phyloP scores from a whole-genome alignment of 371 early-diverging fungal species.

The Lichtheimia ornata region DNA sequence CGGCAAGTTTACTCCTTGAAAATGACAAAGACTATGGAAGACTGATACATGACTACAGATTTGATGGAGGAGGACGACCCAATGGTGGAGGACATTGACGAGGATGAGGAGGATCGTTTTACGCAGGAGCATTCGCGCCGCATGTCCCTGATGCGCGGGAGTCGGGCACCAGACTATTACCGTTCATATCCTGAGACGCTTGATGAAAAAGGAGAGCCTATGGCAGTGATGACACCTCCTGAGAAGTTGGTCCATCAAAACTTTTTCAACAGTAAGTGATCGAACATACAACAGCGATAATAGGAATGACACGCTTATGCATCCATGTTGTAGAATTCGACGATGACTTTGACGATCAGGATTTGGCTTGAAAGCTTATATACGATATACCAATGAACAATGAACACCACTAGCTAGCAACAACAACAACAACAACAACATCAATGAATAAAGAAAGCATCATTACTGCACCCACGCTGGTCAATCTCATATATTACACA shows the following conservation, averaged over 20 bases:
- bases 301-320: neutral
- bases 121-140: conserved; percentile 1
- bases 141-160: conserved; percentile 1
- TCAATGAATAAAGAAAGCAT: too few species aligned
- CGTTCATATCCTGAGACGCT: conserved; percentile 10
- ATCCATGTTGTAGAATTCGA: conserved; percentile 8
- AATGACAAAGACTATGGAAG: too few species aligned
- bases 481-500: too few species aligned
- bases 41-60: neutral
- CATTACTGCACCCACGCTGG: too few species aligned
- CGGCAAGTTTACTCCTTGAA: too few species aligned
- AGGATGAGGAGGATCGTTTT: conserved; percentile 8
- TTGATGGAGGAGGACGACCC: conserved; percentile 10
- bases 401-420: too few species aligned
- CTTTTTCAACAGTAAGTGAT: conserved; percentile 18
- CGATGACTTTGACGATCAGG: conserved; percentile 21
- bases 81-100: conserved; percentile 11
- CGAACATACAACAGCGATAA: neutral
- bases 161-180: neutral
- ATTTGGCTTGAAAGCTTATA: conserved; percentile 6
- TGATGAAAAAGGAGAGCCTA: conserved; percentile 19
- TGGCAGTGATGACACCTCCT: conserved; percentile 8
- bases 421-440: too few species aligned
- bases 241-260: conserved; percentile 21
- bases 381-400: neutral